These are phyloP conservation scores for Rhododendron henanense DNA, from an alignment of 148 eudicot species.

Conservation along the genomic window DNA sequence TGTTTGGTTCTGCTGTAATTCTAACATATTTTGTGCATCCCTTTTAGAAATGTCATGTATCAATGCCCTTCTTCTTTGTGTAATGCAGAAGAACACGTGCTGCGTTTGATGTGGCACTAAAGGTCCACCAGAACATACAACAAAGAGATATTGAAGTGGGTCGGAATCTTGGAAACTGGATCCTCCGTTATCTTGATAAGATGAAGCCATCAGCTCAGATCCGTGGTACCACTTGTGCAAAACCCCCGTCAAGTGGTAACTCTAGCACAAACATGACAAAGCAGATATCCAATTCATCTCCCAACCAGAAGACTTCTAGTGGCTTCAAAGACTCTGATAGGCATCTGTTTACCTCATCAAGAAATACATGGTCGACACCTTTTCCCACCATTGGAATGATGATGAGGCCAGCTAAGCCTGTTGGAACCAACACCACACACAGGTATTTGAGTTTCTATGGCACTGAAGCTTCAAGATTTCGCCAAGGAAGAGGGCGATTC, in stretches of 20 bases:
- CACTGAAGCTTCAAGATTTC: conserved; percentile 23
- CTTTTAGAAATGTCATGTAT: not conserved
- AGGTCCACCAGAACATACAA: conserved; percentile 69
- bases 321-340: conserved; percentile 41
- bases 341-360: conserved; percentile 53
- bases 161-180: conserved; percentile 72
- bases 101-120: conserved; percentile 66
- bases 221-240: conserved; percentile 29
- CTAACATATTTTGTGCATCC: not conserved
- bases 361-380: conserved; percentile 44
- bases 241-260: conserved; percentile 28
- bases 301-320: conserved; percentile 36
- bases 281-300: conserved; percentile 26
- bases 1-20: not conserved
- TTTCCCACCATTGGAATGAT: conserved; percentile 54
- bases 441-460: conserved; percentile 40
- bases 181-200: conserved; percentile 71
- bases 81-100: conserved; percentile 60
- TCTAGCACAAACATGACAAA: conserved; percentile 23
- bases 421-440: conserved; percentile 43
- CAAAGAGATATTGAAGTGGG: conserved; percentile 75
- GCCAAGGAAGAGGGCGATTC: conserved; percentile 21
- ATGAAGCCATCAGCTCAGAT: conserved; percentile 87
- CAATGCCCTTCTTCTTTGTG: not conserved
- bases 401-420: conserved; percentile 40